Percentiles rank a stretch among this genome's conserved stretches.
These are phyloP conservation scores for Colletotrichum musae DNA, from an alignment of 2,329 filamentous ascomycete genomes.

Conservation along the genomic window DNA sequence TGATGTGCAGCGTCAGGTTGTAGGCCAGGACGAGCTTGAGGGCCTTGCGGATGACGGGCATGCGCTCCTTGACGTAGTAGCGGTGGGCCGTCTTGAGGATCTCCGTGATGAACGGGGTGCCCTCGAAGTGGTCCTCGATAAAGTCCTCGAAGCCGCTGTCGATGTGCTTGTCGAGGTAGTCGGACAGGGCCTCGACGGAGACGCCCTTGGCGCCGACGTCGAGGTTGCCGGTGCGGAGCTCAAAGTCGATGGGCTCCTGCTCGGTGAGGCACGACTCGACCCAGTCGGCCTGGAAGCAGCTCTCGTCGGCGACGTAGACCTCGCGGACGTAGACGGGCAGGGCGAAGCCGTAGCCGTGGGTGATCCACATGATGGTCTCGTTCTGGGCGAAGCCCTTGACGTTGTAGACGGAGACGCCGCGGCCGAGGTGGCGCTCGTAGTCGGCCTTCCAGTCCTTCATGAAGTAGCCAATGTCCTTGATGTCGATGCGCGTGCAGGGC, in stretches of 20 bases:
- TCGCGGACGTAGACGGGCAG: conserved; percentile 94
- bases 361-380: conserved; percentile 87
- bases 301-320: conserved; percentile 91
- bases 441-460: conserved; percentile 99
- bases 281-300: conserved; percentile 95
- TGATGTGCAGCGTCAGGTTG: conserved; percentile 94
- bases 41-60: conserved; percentile 92
- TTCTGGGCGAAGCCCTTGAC: conserved; percentile 86
- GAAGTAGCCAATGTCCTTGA: conserved; percentile 98
- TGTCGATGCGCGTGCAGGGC: conserved; percentile 96
- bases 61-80: conserved; percentile 90
- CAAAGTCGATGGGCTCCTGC: conserved; percentile 83
- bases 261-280: conserved; percentile 80
- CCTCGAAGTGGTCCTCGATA: conserved; percentile 96
- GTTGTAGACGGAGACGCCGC: conserved; percentile 92
- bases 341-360: conserved; percentile 94
- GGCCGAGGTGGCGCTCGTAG: conserved; percentile 89
- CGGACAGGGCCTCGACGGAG: conserved; percentile 83
- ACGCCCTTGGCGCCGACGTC: conserved; percentile 93
- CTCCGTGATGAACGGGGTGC: conserved; percentile 94
- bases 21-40: conserved; percentile 96
- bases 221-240: conserved; percentile 88
- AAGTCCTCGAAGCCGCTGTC: conserved; percentile 93
- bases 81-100: conserved; percentile 96
- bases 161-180: conserved; percentile 96